Conservation (phyloP, 345 rosid genomes). For the Citrus australasica region DNA sequence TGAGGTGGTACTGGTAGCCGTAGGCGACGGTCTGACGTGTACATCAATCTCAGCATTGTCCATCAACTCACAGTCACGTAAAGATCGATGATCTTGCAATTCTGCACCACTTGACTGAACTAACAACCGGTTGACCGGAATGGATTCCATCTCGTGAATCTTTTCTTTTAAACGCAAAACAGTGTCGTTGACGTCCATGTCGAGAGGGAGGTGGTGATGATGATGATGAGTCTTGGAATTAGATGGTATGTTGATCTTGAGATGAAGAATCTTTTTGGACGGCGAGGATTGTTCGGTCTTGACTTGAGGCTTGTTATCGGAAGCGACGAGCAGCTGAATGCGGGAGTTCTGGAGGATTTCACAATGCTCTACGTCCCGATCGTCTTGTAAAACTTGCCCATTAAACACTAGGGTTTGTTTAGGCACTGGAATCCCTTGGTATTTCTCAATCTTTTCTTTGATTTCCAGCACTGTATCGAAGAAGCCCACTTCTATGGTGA, state of each 20-base stretch:
- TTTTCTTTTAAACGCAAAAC: constrained; percentile 38
- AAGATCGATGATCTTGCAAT: constrained; percentile 29
- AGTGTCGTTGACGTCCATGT: constrained; percentile 34
- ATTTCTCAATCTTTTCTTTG: constrained; percentile 68
- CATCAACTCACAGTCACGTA: constrained; percentile 27
- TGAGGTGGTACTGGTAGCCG: constrained; percentile 12
- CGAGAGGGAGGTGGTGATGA: background rate
- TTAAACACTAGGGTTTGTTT: constrained; percentile 67
- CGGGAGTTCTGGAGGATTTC: constrained; percentile 58
- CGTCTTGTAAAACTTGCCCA: constrained; percentile 59
- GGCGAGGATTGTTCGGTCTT: constrained; percentile 30
- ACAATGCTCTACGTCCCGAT: constrained; percentile 49
- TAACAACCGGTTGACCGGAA: constrained; percentile 24
- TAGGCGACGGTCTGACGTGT: constrained; percentile 27
- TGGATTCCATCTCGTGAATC: constrained; percentile 34
- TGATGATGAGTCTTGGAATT: constrained; percentile 14
- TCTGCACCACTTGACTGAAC: constrained; percentile 30
- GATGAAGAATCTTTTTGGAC: constrained; percentile 30
- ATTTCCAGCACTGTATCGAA: constrained; percentile 72
- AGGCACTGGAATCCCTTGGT: constrained; percentile 50
- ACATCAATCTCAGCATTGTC: constrained; percentile 36
- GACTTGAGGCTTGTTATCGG: constrained; percentile 20
- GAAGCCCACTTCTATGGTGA: constrained; percentile 76
- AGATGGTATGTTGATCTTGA: constrained; percentile 35
- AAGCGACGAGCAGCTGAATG: constrained; percentile 47